Evolutionary conservation across 768 basidiomycete species (phyloP), one percentile per base, ranked within the genome.

Genomic region (Fistulinella prunicolor): DNA sequence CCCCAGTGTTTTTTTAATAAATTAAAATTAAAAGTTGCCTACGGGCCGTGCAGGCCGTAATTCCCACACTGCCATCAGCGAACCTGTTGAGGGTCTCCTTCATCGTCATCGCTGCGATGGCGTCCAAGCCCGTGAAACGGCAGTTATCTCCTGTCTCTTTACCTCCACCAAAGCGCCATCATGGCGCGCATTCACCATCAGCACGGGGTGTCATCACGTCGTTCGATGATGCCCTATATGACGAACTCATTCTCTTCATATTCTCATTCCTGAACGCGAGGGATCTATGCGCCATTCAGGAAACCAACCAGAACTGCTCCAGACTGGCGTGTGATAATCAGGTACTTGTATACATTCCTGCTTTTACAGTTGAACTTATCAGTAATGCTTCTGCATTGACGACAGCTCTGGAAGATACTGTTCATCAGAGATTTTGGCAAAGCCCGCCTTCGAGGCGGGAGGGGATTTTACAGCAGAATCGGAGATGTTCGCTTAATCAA

Each of bases 161-260:
- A n/a, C 83, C 81, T 14, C 72, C 76, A 13, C 54, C 81, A 39
- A 89, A 86, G 65, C 81, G 84, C 21, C 55, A 73, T 10, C 80
- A 78, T 54, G 54, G 56, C 41, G 38, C 38, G 10, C 36, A 46
- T 29, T 16, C 39, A 44, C 53, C 52, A 22, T 48, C 47, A 3
- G 57, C 45, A 26, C 47, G 51, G 23, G 56, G 46, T 6, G 39
- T 51, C 22, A 37, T 59, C 51, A 51, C 68, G 26, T 74, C 71
- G 14, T 80, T 86, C 57, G 78, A 83, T 51, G 71, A 66, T 47
- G 70, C 77, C 4, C 67, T 90, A 36, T 90, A 81, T 60, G 89
- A 91, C 57, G 88, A 91, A 67, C 77, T 91, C 38, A 70, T 89
- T 38, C 71, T 90, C 19, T 76, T 73, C 58, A 81, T 90, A 46